Conservation (phyloP, 306 rosid genomes). For the Sphenostylis stenocarpa region DNA sequence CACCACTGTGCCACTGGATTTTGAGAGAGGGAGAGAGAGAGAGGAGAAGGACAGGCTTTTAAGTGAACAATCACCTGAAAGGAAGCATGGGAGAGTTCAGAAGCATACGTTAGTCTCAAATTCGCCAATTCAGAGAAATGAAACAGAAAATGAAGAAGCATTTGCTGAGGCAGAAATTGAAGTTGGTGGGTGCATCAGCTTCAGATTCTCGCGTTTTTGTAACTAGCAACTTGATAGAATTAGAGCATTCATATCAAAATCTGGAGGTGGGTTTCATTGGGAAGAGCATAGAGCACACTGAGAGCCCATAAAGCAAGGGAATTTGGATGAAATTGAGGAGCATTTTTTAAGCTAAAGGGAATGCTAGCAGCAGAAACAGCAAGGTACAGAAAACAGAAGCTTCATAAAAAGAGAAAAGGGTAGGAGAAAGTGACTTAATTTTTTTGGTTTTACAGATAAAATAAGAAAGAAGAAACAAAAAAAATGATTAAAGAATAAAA, state of each 20-base stretch:
- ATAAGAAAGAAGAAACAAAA: not conserved
- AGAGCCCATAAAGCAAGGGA: slow-evolving; percentile 24
- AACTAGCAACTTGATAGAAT: not conserved
- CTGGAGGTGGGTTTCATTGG: slow-evolving; percentile 26
- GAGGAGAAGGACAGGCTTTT: not conserved
- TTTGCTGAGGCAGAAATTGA: slow-evolving; percentile 21
- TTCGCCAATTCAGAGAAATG: slow-evolving; percentile 11
- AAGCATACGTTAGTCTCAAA: slow-evolving; percentile 32
- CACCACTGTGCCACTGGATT: not conserved
- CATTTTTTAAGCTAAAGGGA: slow-evolving; percentile 36
- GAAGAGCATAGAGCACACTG: not conserved
- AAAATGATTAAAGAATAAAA: slow-evolving; percentile 15
- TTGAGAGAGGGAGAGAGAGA: not conserved
- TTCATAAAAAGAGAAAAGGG: slow-evolving; percentile 5
- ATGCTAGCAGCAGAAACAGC: not conserved
- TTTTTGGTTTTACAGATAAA: slow-evolving; percentile 17
- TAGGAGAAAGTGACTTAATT: slow-evolving; percentile 34
- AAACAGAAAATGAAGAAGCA: slow-evolving; percentile 23
- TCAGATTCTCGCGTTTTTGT: slow-evolving; percentile 13
- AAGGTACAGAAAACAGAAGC: slow-evolving; percentile 27
- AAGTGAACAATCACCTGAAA: slow-evolving; percentile 36
- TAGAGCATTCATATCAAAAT: slow-evolving; percentile 1
- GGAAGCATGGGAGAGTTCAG: slow-evolving; percentile 20
- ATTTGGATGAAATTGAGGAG: slow-evolving; percentile 36
- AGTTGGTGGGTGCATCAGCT: slow-evolving; percentile 8